These are phyloP conservation scores for Hyaloscypha hepaticicola DNA, from an alignment of 495 filamentous ascomycete genomes.

Conservation along the genomic window DNA sequence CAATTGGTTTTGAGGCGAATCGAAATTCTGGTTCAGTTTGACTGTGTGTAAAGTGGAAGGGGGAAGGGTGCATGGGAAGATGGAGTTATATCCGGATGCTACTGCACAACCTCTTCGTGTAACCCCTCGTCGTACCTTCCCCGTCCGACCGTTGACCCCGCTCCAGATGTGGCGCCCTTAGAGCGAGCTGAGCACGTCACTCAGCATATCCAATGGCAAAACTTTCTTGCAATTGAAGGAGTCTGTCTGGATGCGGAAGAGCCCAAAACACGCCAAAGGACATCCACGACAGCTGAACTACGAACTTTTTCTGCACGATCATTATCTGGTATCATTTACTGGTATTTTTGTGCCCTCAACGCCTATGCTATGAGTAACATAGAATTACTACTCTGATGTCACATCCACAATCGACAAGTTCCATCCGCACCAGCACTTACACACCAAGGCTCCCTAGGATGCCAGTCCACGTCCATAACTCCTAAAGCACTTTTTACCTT, in stretches of 20 bases:
- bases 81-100: too few relatives aligned
- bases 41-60: background rate
- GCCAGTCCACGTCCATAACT: constrained; percentile 93
- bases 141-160: too few relatives aligned
- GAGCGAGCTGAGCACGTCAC: too few relatives aligned
- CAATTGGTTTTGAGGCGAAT: background rate
- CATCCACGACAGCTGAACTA: background rate
- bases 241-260: too few relatives aligned
- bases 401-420: constrained; percentile 73
- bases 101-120: too few relatives aligned
- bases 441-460: constrained; percentile 87
- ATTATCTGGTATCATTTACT: background rate
- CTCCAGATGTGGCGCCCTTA: too few relatives aligned
- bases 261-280: background rate
- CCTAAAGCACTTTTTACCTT: constrained; percentile 76
- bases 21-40: background rate
- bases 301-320: background rate
- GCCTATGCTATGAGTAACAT: constrained; percentile 27
- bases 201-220: too few relatives aligned
- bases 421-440: constrained; percentile 95
- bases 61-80: too few relatives aligned
- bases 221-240: too few relatives aligned
- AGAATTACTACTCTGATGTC: constrained; percentile 3
- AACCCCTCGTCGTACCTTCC: too few relatives aligned
- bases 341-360: constrained; percentile 12